Base-by-base conservation (phyloP, 257 asterid genomes). In the Thymus quinquecostatus region DNA sequence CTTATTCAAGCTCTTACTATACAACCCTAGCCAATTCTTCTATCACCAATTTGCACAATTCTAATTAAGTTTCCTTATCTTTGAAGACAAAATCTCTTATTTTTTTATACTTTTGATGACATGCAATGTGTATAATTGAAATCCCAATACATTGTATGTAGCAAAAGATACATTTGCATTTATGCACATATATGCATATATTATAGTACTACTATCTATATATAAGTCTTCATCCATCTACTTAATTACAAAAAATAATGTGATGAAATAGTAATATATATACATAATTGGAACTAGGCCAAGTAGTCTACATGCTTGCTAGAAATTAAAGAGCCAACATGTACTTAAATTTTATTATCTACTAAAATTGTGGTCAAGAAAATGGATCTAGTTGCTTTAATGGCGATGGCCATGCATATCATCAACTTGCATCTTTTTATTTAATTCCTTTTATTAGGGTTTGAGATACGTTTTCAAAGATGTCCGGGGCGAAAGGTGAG, bases 101-200 rank as follows among this genome's bases (percentile, higher is more conserved):
- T 60, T 10, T 14, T 62, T n/a, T 36, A 38, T 63, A 27, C 8
- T 56, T 9, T 3, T 45, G 21, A 55, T 65, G 59, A 29, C 59
- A 49, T 34, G 13, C 7, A 60, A 36, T 34, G 8, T 34, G 14
- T 58, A 60, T 60, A 13, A 4, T 4, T 8, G 30, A 57, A 21
- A 3, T 38, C 21, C 34, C 21, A 29, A 12, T 75, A 76, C 82
- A 82, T 28, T 80, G 80, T 48, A 78, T 66, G 79, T 68, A 54
- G 78, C 64, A 70, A 51, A 62, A 61, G 58, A 74, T 36, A 58
- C 71, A 32, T 56, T 10, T 4, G 14, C 6, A 43, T 78, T 68
- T 75, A 48, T 60, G 68, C 34, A 41, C 33, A 59, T 10, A 38
- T 33, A 13, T 4, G 1, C 5, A 14, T 14, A 50, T 5, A 5